A percentile compares a stretch with the other conserved stretches of the same genome.
These are phyloP conservation scores for Tuber borchii DNA, from an alignment of 495 filamentous ascomycete species.

Conservation along the genomic window DNA sequence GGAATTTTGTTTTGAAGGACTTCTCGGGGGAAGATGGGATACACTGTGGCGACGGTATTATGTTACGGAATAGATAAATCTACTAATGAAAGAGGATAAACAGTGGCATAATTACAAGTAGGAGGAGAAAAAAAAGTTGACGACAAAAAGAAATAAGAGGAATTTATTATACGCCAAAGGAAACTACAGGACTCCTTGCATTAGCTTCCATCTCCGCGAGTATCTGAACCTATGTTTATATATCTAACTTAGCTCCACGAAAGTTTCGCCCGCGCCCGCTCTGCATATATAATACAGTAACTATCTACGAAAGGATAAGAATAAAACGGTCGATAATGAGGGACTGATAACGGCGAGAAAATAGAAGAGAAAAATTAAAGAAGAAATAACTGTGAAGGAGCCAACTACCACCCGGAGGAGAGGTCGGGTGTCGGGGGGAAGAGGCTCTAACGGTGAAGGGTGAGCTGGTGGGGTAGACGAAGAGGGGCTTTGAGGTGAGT, in stretches of 20 bases:
- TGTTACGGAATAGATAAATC: no score
- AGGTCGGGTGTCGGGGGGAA: background rate
- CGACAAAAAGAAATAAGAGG: no score
- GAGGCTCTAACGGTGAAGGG: background rate
- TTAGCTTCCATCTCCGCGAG: no score
- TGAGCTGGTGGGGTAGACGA: background rate
- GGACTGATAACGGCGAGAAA: background rate
- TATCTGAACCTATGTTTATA: background rate
- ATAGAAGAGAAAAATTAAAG: background rate
- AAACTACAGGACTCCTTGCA: no score
- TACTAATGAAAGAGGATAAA: no score
- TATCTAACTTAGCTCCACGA: background rate
- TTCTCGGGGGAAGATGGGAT: no score
- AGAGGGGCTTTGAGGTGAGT: no score
- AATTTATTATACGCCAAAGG: no score
- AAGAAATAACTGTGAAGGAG: background rate
- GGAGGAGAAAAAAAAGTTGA: no score
- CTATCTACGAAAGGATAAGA: background rate
- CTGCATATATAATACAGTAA: background rate
- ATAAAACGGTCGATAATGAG: background rate
- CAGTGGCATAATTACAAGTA: no score
- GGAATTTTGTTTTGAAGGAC: no score
- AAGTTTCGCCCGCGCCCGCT: background rate
- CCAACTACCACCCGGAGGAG: background rate
- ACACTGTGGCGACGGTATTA: no score